Conservation (phyloP, 257 asterid species). For the Salvia miltiorrhiza region DNA sequence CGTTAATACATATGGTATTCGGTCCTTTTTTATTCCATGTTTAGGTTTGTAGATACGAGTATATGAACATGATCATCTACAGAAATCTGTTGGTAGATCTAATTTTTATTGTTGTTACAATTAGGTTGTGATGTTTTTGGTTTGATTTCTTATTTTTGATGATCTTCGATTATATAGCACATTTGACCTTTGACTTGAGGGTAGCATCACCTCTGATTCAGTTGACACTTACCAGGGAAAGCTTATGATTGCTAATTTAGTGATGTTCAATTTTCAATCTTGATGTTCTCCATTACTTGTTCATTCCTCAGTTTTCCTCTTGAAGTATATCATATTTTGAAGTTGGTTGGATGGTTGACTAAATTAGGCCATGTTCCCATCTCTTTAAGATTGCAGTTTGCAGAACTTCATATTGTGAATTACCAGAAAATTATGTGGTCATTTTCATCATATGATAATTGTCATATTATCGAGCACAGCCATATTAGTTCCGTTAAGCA, state of each 20-base stretch:
- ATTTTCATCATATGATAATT: not conserved
- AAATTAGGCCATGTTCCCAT: not conserved
- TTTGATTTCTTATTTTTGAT: not conserved
- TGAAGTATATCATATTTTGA: not conserved
- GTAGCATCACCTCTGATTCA: not conserved
- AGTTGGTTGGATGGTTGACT: slow-evolving; percentile 7
- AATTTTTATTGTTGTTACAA: not conserved
- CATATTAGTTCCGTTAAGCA: not conserved
- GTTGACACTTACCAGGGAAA: not conserved
- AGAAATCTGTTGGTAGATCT: slow-evolving; percentile 13
- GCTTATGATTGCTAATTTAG: not conserved
- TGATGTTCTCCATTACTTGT: not conserved
- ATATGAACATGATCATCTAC: slow-evolving; percentile 10
- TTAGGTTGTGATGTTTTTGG: not conserved
- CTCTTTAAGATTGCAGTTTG: too few relatives aligned
- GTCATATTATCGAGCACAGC: not conserved
- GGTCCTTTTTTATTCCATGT: not conserved
- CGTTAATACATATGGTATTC: not conserved
- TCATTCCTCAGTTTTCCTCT: not conserved
- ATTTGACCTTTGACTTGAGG: not conserved
- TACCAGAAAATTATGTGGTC: not conserved
- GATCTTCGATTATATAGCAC: not conserved
- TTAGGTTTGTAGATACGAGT: slow-evolving; percentile 12
- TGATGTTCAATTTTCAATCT: not conserved
- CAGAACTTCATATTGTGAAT: not conserved